These are phyloP conservation scores for Geranium rotundifolium DNA, from an alignment of 345 rosid genomes.

Conservation along the genomic window DNA sequence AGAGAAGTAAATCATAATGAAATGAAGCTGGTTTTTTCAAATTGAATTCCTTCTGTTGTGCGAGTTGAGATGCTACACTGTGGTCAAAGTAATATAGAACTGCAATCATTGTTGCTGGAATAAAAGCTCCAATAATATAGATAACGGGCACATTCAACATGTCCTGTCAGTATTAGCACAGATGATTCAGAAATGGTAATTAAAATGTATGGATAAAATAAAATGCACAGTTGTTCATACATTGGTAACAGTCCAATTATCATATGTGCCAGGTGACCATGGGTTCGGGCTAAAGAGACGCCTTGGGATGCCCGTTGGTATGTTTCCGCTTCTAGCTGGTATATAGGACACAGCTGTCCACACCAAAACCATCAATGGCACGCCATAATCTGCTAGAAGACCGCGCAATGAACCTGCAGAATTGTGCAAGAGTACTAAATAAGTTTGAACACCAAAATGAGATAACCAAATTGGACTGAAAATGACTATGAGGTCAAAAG, in stretches of 20 bases:
- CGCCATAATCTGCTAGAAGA: slow-evolving; percentile 82
- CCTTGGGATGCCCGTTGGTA: slow-evolving; percentile 83
- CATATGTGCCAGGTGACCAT: slow-evolving; percentile 84
- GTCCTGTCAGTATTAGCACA: slow-evolving; percentile 39
- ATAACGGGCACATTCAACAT: slow-evolving; percentile 72
- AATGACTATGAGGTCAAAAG: too few species aligned
- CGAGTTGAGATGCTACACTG: slow-evolving; percentile 89
- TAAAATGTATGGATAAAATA: not conserved
- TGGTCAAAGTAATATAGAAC: slow-evolving; percentile 94
- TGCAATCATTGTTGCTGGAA: slow-evolving; percentile 91
- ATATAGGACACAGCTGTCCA: slow-evolving; percentile 80
- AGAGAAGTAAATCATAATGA: slow-evolving; percentile 83
- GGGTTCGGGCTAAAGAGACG: slow-evolving; percentile 96
- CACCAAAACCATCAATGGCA: slow-evolving; percentile 79
- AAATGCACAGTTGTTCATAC: slow-evolving; percentile 17
- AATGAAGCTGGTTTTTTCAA: slow-evolving; percentile 77
- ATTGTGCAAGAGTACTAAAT: not conserved
- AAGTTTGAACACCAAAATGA: not conserved
- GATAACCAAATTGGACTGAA: not conserved
- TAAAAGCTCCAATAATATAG: slow-evolving; percentile 71
- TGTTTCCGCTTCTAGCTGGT: slow-evolving; percentile 45
- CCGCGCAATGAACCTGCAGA: slow-evolving; percentile 64
- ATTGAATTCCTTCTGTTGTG: slow-evolving; percentile 88
- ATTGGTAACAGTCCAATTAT: slow-evolving; percentile 83
- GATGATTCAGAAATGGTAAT: not conserved